Evolutionary conservation across 805 yeast genomes (phyloP), one percentile per base, ranked within the genome.

Genomic region (Yarrowia sp.): DNA sequence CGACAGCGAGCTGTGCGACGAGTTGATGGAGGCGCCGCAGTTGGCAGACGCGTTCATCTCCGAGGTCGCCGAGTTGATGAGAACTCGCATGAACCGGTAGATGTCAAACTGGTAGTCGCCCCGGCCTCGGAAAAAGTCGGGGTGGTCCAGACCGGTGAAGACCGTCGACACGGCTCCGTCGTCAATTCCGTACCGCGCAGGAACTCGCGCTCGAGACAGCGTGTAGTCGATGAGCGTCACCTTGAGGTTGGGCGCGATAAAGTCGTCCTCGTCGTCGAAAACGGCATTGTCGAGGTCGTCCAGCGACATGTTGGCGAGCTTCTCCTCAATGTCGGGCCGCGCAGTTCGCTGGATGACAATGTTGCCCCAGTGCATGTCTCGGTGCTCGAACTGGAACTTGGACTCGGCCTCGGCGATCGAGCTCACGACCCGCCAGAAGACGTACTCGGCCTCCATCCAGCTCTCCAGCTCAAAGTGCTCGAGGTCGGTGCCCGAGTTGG

Each of bases 281-380:
- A 63, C 63, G 14, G 55, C 65, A 19, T 62, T 55, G 29, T 63
- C 65, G 21, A 35, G 39, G 18, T 61, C 65, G 10, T 56, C 65
- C 13, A 47, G 33, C 2, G 44, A 47, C 46, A 55, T 61, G 44
- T 58, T 41, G 16, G 56, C 46, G 8, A 66, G 62, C 14, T 62
- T 55, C 25, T 65, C 53, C 27, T 44, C 61, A 10, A 29, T 42
- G 16, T 36, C 21, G 0, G 39, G 32, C 4, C 42, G 31, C 2
- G 42, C 42, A 16, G 51, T 42, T 14, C 63, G 65, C 16, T 65
- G 58, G 16, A 87, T 74, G 14, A 85, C 73, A 60, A 87, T 75
- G 68, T 87, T 87, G 12, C 86, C 85, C 79, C 87, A 78, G 65
- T 84, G 87, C 63, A 87, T 71, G 70, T 87, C 89, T 49, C 93